phyloP scores from a whole-genome alignment of 192 early-diverging fungal genomes.

The Cladochytrium replicatum region DNA sequence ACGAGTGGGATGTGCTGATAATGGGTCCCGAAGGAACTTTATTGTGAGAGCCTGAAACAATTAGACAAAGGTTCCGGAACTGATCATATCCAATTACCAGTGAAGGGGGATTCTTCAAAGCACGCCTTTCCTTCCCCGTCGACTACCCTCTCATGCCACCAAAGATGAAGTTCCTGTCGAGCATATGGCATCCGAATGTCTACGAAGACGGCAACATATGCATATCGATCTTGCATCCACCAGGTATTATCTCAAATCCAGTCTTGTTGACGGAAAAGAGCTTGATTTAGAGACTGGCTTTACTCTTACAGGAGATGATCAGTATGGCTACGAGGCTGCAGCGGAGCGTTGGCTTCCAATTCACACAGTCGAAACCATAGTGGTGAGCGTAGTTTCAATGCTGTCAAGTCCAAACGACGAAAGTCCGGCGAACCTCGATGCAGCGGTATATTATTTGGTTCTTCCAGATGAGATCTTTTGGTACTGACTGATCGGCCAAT shows the following conservation, averaged over 20 bases:
- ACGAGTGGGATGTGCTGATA: conserved; percentile 81
- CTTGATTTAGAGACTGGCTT: neutral
- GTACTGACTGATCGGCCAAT: too few species aligned
- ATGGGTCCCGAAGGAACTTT: conserved; percentile 79
- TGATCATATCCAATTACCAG: conserved; percentile 20
- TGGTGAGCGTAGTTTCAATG: conserved; percentile 86
- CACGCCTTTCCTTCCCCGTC: conserved; percentile 34
- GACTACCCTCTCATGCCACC: conserved; percentile 86
- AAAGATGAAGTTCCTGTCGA: conserved; percentile 67
- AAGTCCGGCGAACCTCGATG: conserved; percentile 89
- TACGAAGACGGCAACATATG: conserved; percentile 86
- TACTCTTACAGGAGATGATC: conserved; percentile 70
- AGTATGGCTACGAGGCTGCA: conserved; percentile 82
- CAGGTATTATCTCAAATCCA: conserved; percentile 2
- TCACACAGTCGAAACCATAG: conserved; percentile 88
- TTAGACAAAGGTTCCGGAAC: neutral
- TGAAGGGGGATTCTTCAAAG: conserved; percentile 93
- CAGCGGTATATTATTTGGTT: conserved; percentile 54
- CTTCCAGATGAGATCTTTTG: neutral
- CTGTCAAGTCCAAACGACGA: conserved; percentile 88
- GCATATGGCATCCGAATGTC: conserved; percentile 93
- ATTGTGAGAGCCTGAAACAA: conserved; percentile 47
- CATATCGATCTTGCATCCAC: conserved; percentile 86
- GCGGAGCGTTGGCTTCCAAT: conserved; percentile 92
- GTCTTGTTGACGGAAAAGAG: neutral